These are phyloP conservation scores for Melastoma malabathricum DNA, from an alignment of 345 rosid genomes.

Conservation along the genomic window DNA sequence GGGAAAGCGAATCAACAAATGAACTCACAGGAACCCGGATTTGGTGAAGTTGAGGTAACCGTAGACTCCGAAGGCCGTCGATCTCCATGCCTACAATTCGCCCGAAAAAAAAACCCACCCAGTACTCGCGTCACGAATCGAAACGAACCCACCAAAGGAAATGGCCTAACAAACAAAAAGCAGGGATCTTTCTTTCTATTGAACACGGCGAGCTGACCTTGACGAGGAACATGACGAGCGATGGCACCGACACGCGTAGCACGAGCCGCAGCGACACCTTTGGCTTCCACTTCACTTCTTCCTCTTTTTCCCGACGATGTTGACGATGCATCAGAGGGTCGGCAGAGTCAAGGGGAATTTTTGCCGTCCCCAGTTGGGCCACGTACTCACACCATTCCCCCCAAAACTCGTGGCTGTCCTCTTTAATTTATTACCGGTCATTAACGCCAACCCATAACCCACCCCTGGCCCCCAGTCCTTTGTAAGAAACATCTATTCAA, in stretches of 20 bases:
- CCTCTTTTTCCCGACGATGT: too few relatives aligned
- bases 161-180: background rate
- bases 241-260: conserved; percentile 7
- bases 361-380: too few relatives aligned
- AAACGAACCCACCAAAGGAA: background rate
- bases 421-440: too few relatives aligned
- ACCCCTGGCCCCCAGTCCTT: too few relatives aligned
- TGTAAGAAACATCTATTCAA: too few relatives aligned
- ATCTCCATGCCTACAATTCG: conserved; percentile 54
- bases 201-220: conserved; percentile 19
- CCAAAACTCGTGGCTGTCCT: too few relatives aligned
- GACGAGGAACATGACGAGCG: conserved; percentile 51
- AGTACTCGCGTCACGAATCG: too few relatives aligned
- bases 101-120: background rate
- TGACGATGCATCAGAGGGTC: too few relatives aligned
- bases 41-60: conserved; percentile 80
- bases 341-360: too few relatives aligned
- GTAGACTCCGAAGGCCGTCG: conserved; percentile 55
- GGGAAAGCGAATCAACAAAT: conserved; percentile 2
- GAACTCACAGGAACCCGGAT: conserved; percentile 61
- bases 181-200: background rate
- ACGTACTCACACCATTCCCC: too few relatives aligned
- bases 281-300: too few relatives aligned
- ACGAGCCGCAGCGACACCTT: conserved; percentile 3
- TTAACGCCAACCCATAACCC: too few relatives aligned